Evolutionary conservation across 2,329 filamentous ascomycete genomes (phyloP), one percentile per base, ranked within the genome.

Genomic region (Nigrospora oryzae): DNA sequence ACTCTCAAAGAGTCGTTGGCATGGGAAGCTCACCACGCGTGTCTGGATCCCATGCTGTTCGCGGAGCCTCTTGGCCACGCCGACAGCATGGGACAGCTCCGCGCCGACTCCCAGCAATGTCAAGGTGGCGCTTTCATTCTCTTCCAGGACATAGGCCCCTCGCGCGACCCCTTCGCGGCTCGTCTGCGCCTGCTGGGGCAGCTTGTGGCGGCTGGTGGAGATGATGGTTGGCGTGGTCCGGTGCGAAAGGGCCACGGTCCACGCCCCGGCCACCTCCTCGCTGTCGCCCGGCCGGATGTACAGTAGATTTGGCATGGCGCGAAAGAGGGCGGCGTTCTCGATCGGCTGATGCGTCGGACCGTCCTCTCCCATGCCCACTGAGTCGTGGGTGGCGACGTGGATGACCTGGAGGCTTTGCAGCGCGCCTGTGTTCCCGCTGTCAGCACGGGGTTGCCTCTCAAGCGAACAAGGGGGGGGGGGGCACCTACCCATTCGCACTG

Each of bases 281-380:
- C 64, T 66, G 44, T 79, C 75, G n/a, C 65, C 64, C 0, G 75
- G 74, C 1, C 75, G 69, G 41, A 78, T 71, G 51, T 75, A 77
- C 0, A 71, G 56, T 1, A 78, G 47, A 46, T 77, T 75, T 0
- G 74, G 74, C 74, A 78, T 77, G 7, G 74, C 67, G 3, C 75
- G 69, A 50, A 70, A 78, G 4, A 77, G 57, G 1, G 67, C 59
- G 31, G 70, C 68, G 1, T 77, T 56, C 40, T 71, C 74, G 34
- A 78, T 70, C 2, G 74, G 73, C 53, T 79, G 74, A 49, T 79
- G 75, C 0, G 75, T 78, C 1, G 73, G 75, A 0, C 74, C 75
- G 50, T 77, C 71, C 51, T 77, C 71, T 5, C 74, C 74, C 49
- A 67, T 71, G 15, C 71, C 74, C 38, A 77, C 71, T 2, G 65